Evolutionary conservation across 83 land plant genomes (phyloP), one percentile per base, ranked within the genome.

Genomic region (Picea abies): DNA sequence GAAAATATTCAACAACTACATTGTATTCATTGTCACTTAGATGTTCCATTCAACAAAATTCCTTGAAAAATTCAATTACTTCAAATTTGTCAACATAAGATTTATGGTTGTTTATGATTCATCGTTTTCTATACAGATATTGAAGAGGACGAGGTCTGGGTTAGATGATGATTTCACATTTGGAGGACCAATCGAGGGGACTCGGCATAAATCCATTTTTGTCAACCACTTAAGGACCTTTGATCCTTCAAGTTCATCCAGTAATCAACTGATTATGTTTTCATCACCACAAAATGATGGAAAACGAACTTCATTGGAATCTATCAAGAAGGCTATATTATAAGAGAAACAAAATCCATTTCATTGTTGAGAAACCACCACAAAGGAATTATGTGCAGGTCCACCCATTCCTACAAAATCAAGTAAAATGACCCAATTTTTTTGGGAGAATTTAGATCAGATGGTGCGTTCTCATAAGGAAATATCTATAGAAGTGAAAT

Each of bases 391-490:
- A 14, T 76, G 47, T 81, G 29, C 29, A 29, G 29, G 29, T 1
- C 29, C 29, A 29, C 0, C 1, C 29, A 29, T 29, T 29, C 29
- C 15, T 83, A 39, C 29, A 29, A 29, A 92, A 80, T 92, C 96
- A 11, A 89, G 87, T 88, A 88, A 88, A 82, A 89, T 86, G 78
- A 95, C 92, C 32, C 83, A 86, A 11, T 91, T 87, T 93, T 81
- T 78, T 94, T 81, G 0, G 79, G 86, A 88, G 78, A 86, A 93
- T 35, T 84, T 95, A 78, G 93, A 95, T n/a, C 85, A 80, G 62
- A 66, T 93, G 89, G 87, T 82, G 37, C 90, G 92, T 71, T 88
- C 96, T 5, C 86, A 92, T 4, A 92, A 90, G 80, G 98, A 88
- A 22, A 93, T 89, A 77, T 88, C 87, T 35, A 81, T 88, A n/a